Conservation (phyloP, 768 basidiomycete genomes). For the Amylocystis lapponica region DNA sequence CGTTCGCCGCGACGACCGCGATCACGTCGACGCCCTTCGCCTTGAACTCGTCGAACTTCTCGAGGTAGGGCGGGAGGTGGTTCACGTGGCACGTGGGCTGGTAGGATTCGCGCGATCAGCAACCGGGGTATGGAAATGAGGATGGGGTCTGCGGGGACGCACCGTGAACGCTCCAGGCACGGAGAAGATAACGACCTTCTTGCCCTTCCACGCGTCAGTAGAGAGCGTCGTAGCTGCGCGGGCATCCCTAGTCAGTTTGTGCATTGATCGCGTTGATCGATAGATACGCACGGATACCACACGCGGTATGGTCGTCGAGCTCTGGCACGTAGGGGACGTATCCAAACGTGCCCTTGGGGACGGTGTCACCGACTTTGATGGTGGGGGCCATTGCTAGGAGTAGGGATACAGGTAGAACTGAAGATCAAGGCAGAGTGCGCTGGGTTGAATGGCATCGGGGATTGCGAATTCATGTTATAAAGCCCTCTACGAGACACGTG, state of each 20-base stretch:
- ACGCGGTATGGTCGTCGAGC: slow-evolving; percentile 57
- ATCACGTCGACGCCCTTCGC: slow-evolving; percentile 69
- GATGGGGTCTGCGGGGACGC: slow-evolving; percentile 17
- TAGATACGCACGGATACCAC: slow-evolving; percentile 55
- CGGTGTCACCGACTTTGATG: slow-evolving; percentile 47
- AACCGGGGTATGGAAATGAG: not conserved
- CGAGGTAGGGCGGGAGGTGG: slow-evolving; percentile 54
- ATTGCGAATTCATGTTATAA: not conserved
- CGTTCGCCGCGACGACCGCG: slow-evolving; percentile 74
- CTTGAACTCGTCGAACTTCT: slow-evolving; percentile 64
- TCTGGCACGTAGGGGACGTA: slow-evolving; percentile 58
- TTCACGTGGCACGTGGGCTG: slow-evolving; percentile 33
- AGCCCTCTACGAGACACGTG: no score
- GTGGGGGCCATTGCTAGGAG: slow-evolving; percentile 16
- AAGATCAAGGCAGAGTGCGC: no score
- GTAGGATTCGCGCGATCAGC: not conserved
- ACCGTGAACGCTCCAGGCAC: slow-evolving; percentile 84
- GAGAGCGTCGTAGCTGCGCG: slow-evolving; percentile 45
- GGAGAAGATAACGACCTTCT: slow-evolving; percentile 74
- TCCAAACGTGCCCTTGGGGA: slow-evolving; percentile 40
- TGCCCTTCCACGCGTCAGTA: slow-evolving; percentile 69
- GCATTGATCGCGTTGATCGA: slow-evolving; percentile 3
- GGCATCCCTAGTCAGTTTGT: not conserved
- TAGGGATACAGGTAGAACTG: not conserved
- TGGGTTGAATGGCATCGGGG: no score